Conservation (phyloP, 192 early-diverging fungal genomes). For the Entomortierella parvispora region DNA sequence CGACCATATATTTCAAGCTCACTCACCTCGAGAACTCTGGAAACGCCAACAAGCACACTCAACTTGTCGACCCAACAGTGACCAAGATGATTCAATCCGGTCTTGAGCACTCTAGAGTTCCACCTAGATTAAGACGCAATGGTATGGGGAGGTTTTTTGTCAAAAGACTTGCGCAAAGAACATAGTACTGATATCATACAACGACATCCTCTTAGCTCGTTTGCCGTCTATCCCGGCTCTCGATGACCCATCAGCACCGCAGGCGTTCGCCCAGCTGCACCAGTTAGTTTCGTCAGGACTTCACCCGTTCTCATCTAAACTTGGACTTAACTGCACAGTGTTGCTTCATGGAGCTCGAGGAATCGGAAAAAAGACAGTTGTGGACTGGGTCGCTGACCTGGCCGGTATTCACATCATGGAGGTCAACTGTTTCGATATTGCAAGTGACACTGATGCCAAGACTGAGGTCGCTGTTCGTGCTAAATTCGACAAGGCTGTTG, state of each 20-base stretch:
- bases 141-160: constrained; percentile 1
- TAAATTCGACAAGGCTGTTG: constrained; percentile 80
- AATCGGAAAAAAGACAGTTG: constrained; percentile 81
- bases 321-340: constrained; percentile 75
- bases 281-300: constrained; percentile 75
- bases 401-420: constrained; percentile 84
- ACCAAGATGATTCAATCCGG: constrained; percentile 76
- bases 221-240: constrained; percentile 41
- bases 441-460: constrained; percentile 84
- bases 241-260: constrained; percentile 45
- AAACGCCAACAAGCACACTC: constrained; percentile 42
- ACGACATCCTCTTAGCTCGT: constrained; percentile 35
- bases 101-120: constrained; percentile 67
- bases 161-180: no score
- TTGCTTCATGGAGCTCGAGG: constrained; percentile 85
- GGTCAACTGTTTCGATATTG: constrained; percentile 81
- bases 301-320: constrained; percentile 75
- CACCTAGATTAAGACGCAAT: constrained; percentile 49
- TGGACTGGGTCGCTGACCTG: constrained; percentile 71
- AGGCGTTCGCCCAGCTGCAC: constrained; percentile 59
- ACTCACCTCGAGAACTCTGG: constrained; percentile 41
- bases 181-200: no score
- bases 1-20: constrained; percentile 50
- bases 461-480: constrained; percentile 78
- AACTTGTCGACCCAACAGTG: constrained; percentile 59